phyloP scores from a whole-genome alignment of 2,329 filamentous ascomycete species.

The Alternaria brassicicola region DNA sequence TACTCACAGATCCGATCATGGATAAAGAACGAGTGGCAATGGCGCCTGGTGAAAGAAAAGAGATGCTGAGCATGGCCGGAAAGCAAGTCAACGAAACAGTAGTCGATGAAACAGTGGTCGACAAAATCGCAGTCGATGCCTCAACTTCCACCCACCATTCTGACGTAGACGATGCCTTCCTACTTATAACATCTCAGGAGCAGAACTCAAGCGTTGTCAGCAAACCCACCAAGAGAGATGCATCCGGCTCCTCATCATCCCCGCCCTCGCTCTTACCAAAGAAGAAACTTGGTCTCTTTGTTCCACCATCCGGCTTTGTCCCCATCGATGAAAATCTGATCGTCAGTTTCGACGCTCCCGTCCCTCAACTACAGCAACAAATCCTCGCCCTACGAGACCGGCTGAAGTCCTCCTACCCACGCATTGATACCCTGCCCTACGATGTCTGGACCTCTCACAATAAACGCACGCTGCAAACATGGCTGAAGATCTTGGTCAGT shows the following conservation, averaged over 20 bases:
- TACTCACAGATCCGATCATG: not conserved
- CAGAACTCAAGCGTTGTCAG: not conserved
- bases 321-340: constrained; percentile 29
- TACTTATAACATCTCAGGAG: not conserved
- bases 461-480: constrained; percentile 29
- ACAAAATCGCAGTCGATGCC: not conserved
- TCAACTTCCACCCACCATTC: not conserved
- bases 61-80: not conserved
- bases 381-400: constrained; percentile 25
- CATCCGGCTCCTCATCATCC: not conserved
- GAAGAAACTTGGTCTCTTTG: constrained; percentile 16
- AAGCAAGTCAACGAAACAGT: too few species aligned
- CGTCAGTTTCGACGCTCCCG: constrained; percentile 21
- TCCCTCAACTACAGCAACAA: constrained; percentile 27
- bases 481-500: constrained; percentile 34
- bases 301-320: constrained; percentile 15
- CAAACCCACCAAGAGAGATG: not conserved
- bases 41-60: not conserved
- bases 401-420: constrained; percentile 31
- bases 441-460: constrained; percentile 31
- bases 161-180: not conserved
- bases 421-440: constrained; percentile 35
- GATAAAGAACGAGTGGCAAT: not conserved
- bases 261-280: not conserved
- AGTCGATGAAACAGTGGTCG: not conserved